Evolutionary conservation across 2,329 filamentous ascomycete species (phyloP), one percentile per base, ranked within the genome.

Genomic region (Graphium sp.): DNA sequence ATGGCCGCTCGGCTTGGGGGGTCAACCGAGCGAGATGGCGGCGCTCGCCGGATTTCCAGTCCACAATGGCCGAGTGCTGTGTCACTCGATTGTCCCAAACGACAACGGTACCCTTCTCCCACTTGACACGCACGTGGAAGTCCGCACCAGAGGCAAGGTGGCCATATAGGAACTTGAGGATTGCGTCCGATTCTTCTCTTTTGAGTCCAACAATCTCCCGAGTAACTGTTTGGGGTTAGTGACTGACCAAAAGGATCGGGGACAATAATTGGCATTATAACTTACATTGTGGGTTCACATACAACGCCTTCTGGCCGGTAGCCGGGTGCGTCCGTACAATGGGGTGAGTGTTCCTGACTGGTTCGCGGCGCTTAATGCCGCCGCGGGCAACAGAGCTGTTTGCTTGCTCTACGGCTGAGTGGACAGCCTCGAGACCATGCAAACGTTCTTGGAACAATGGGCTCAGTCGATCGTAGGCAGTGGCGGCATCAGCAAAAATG

Each of bases 21-120:
- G 81, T 87, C 43, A 91, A 76, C 24, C 83, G 66, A 5, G 81
- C 82, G 35, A 91, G 52, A 53, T 91, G 82, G 28, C 83, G 64
- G 33, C 83, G 60, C 49, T 81, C 71, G 4, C 81, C 81, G 45
- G 70, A 70, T 39, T 77, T 69, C 82, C 82, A 92, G 47, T 91
- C 82, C 4, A 87, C 58, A 22, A 87, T 55, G 2, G 82, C 82
- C 6, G 77, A 77, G 49, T 92, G 82, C 39, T 72, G 66, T 7
- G 78, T 84, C 1, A 85, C 69, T 18, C 81, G 62, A 55, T 87
- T 89, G 48, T 89, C 82, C 81, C 81, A 91, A 1, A 87, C 72
- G 2, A 89, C 78, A 2, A 91, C 81, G 0, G 79, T 87, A n/a
- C 70, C 66, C 24, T 70, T 61, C 39, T 72, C 71, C 82, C 82